Base-by-base conservation (phyloP, 495 filamentous ascomycete species). In the Neurospora sublineolata region DNA sequence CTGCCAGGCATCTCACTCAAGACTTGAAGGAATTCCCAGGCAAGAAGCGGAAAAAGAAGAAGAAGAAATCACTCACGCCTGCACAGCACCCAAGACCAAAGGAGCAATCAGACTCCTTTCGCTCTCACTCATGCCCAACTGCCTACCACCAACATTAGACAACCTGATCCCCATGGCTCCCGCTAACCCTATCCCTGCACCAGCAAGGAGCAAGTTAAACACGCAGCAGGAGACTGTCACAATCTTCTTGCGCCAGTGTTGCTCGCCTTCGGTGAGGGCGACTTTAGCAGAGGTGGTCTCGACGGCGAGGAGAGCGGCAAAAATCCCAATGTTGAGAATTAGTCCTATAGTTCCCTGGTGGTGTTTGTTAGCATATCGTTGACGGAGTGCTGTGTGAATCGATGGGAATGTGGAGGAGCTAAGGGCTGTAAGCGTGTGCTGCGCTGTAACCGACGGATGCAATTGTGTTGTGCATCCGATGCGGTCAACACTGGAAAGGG, bases 211-310 rank as follows among this genome's bases (percentile, higher is more conserved):
- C 16, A 79, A 41, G 20, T 79, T 79, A 37, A 73, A 72, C 12
- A 75, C 68, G 72, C 75, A 79, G 60, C 73, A 71, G 40, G 77
- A 78, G 38, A 77, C 70, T 20, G 77, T 78, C 41, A 74, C 70
- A 18, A 77, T 52, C 67, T 78, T 77, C 27, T 73, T 78, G 64
- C 78, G 75, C 75, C 75, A 79, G 60, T 79, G 76, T 37, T 78
- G 75, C 71, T 79, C 75, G 33, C 77, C 78, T 67, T 79, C 77
- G 37, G 76, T 78, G 60, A 79, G 68, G 4, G 52, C 69, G 41
- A 75, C 71, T 9, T 72, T 73, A 3, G 52, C 52, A 30, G 52
- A 64, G 72, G 69, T 73, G 5, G 42, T 46, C 33, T 79, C 78
- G 20, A 74, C 70, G 60, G 70, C 60, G 18, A 79, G 44, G 1